A percentile compares a stretch with the other conserved stretches of the same genome.
phyloP scores from a whole-genome alignment of 345 rosid genomes.

The Populus ilicifolia region DNA sequence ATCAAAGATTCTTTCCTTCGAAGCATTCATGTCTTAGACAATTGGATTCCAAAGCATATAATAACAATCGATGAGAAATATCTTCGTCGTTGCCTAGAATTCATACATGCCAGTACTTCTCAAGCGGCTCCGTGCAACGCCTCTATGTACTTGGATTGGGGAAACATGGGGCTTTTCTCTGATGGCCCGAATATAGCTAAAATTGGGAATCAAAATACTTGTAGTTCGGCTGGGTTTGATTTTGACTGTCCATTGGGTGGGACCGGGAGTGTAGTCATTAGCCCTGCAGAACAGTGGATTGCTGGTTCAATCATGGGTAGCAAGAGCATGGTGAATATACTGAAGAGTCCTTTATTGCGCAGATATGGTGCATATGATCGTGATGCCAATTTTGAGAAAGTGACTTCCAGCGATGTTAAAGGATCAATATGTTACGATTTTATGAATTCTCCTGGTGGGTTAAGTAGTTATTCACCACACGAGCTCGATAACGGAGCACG shows the following conservation, averaged over 20 bases:
- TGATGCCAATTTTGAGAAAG: conserved; percentile 25
- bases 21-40: conserved; percentile 38
- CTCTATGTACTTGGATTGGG: conserved; percentile 39
- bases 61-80: conserved; percentile 69
- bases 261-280: conserved; percentile 42
- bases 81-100: conserved; percentile 66
- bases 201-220: conserved; percentile 28
- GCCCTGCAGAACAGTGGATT: conserved; percentile 46
- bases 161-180: conserved; percentile 32
- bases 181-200: conserved; percentile 27
- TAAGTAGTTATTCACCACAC: conserved; percentile 30
- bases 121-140: conserved; percentile 43
- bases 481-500: conserved; percentile 25
- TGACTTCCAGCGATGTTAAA: conserved; percentile 31
- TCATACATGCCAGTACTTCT: conserved; percentile 50
- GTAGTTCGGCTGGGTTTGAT: conserved; percentile 38
- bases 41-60: conserved; percentile 70
- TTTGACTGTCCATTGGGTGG: conserved; percentile 52
- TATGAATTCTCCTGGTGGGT: conserved; percentile 35
- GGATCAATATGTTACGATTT: conserved; percentile 32
- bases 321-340: conserved; percentile 59
- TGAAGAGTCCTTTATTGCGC: conserved; percentile 55
- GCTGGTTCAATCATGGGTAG: conserved; percentile 67
- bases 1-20: conserved; percentile 44
- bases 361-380: conserved; percentile 38